Evolutionary conservation across 2,329 filamentous ascomycete species (phyloP).

Genomic region (Scytalidium sp.): DNA sequence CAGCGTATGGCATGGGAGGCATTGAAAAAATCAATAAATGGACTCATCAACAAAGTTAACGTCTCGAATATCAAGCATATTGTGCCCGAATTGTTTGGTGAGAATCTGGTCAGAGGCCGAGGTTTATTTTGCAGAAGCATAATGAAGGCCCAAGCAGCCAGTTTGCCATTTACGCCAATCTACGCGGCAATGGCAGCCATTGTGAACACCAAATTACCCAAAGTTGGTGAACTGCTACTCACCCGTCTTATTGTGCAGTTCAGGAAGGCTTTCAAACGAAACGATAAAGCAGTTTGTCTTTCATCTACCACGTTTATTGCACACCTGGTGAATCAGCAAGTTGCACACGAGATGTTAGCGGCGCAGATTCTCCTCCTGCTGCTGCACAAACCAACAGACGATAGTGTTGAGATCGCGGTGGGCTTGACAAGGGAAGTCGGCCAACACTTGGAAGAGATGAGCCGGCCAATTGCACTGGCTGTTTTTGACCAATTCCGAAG

Average conservation of each 20-base stretch:
- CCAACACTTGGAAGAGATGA: conserved; percentile 94
- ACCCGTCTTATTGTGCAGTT: conserved; percentile 88
- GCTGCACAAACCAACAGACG: conserved; percentile 92
- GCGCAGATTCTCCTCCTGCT: conserved; percentile 91
- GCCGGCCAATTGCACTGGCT: conserved; percentile 76
- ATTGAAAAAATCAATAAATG: conserved; percentile 97
- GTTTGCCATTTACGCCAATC: conserved; percentile 92
- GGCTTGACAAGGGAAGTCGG: conserved; percentile 90
- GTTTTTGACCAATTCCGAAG: conserved; percentile 96
- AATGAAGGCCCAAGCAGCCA: conserved; percentile 97
- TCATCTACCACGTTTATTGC: conserved; percentile 93
- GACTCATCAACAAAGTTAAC: conserved; percentile 98
- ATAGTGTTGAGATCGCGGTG: conserved; percentile 96
- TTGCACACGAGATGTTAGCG: conserved; percentile 88
- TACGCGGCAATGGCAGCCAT: conserved; percentile 95
- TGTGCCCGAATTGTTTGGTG: conserved; percentile 90
- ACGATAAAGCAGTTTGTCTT: conserved; percentile 94
- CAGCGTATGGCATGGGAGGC: conserved; percentile 99
- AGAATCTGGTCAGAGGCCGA: conserved; percentile 88
- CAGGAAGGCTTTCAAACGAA: conserved; percentile 90
- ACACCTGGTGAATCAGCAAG: conserved; percentile 93
- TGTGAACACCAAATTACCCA: conserved; percentile 94
- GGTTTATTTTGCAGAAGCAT: conserved; percentile 94
- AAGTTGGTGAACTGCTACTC: conserved; percentile 87
- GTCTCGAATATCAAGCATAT: conserved; percentile 97